These are phyloP conservation scores for Leccinum huronense DNA, from an alignment of 1,284 basidiomycete genomes.

Conservation along the genomic window DNA sequence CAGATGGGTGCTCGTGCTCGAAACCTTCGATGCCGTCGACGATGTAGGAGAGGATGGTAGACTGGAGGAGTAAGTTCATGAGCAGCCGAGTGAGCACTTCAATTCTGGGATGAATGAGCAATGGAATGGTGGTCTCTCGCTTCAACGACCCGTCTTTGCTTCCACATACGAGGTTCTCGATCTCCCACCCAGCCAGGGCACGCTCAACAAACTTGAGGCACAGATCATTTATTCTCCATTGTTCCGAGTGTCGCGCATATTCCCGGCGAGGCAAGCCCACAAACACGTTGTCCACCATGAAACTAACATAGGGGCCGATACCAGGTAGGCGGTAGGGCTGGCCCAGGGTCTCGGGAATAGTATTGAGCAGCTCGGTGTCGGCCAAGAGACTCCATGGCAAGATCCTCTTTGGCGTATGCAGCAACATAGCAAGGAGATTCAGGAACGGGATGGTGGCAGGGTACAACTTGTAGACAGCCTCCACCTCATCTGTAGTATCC, in stretches of 20 bases:
- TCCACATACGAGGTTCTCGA: slow-evolving; percentile 59
- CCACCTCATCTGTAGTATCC: slow-evolving; percentile 63
- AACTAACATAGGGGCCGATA: slow-evolving; percentile 75
- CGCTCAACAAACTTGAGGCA: slow-evolving; percentile 86
- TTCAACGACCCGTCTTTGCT: slow-evolving; percentile 52
- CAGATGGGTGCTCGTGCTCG: slow-evolving; percentile 33
- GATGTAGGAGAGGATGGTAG: slow-evolving; percentile 61
- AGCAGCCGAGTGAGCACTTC: slow-evolving; percentile 82
- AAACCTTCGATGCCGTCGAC: background rate
- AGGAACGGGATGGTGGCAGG: slow-evolving; percentile 89
- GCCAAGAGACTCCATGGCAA: slow-evolving; percentile 57
- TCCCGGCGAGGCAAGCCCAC: slow-evolving; percentile 68
- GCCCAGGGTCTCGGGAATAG: slow-evolving; percentile 75
- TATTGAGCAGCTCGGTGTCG: slow-evolving; percentile 63
- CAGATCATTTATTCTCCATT: slow-evolving; percentile 86
- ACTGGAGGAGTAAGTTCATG: slow-evolving; percentile 68
- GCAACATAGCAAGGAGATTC: slow-evolving; percentile 75
- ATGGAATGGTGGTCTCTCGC: slow-evolving; percentile 50
- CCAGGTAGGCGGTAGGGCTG: slow-evolving; percentile 75
- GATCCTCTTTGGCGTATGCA: slow-evolving; percentile 73
- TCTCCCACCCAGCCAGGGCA: slow-evolving; percentile 73
- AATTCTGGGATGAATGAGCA: slow-evolving; percentile 84
- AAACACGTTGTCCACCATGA: slow-evolving; percentile 90
- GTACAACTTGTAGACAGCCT: slow-evolving; percentile 75
- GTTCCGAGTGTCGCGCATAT: slow-evolving; percentile 71